Conservation (phyloP, 805 yeast species). For the Wickerhamomyces bisporus region DNA sequence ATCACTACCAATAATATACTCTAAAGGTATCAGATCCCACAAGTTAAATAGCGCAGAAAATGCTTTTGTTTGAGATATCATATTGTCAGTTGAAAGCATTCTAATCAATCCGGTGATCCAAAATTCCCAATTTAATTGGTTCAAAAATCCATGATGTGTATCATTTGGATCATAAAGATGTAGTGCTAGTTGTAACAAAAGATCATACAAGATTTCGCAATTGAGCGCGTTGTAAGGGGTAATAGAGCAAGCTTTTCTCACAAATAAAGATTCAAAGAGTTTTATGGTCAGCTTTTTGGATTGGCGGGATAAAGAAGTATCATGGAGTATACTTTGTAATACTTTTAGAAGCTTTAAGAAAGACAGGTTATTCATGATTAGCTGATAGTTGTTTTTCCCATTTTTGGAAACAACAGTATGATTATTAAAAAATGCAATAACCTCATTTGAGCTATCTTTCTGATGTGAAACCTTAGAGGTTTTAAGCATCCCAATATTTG, state of each 20-base stretch:
- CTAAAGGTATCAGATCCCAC: constrained; percentile 63
- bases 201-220: constrained; percentile 38
- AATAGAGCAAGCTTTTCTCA: constrained; percentile 29
- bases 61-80: constrained; percentile 56
- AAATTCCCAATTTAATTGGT: constrained; percentile 61
- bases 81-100: constrained; percentile 59
- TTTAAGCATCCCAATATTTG: constrained; percentile 15
- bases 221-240: constrained; percentile 33
- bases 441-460: constrained; percentile 10
- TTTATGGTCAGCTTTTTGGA: constrained; percentile 5
- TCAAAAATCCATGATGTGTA: background rate
- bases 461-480: constrained; percentile 13
- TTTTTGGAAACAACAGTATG: background rate
- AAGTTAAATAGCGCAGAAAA: constrained; percentile 64
- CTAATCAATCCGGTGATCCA: constrained; percentile 60
- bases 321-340: constrained; percentile 6
- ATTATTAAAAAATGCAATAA: constrained; percentile 9
- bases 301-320: background rate
- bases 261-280: constrained; percentile 28
- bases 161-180: constrained; percentile 1
- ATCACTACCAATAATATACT: constrained; percentile 3
- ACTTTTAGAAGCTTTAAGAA: constrained; percentile 11
- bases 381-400: constrained; percentile 4
- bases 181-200: constrained; percentile 24
- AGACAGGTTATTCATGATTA: constrained; percentile 6